Conservation (phyloP, 441 rosid species). For the Dalechampia spathulata region DNA sequence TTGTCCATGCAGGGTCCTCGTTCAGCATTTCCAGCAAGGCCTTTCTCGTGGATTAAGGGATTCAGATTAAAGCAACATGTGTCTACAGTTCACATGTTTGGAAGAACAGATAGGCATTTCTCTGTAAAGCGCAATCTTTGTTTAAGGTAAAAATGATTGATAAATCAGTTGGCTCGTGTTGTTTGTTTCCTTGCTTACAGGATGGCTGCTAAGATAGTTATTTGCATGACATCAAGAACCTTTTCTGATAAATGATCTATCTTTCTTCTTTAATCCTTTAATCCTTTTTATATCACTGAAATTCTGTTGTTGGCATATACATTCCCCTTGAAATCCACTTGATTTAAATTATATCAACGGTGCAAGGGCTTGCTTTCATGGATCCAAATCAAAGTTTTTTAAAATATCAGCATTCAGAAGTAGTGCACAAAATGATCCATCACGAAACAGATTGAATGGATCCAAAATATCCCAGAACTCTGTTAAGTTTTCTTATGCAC, state of each 20-base stretch:
- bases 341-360: conserved; percentile 40
- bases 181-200: background rate
- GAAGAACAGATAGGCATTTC: conserved; percentile 39
- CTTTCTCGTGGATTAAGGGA: conserved; percentile 53
- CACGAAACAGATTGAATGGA: conserved; percentile 47
- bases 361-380: conserved; percentile 38
- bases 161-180: background rate
- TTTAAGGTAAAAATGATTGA: conserved; percentile 36
- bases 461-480: conserved; percentile 48
- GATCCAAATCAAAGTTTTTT: conserved; percentile 42
- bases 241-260: background rate
- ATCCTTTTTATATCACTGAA: background rate
- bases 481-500: conserved; percentile 58
- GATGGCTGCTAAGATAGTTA: conserved; percentile 3
- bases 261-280: background rate
- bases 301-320: background rate
- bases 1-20: conserved; percentile 50
- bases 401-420: conserved; percentile 77
- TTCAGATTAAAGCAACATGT: conserved; percentile 37
- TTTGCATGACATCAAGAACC: background rate
- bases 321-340: background rate
- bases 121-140: conserved; percentile 31
- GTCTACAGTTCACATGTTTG: conserved; percentile 34
- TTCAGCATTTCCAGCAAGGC: conserved; percentile 43
- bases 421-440: conserved; percentile 49